Conservation (phyloP, 2,329 filamentous ascomycete genomes). For the Trichoderma gracile region DNA sequence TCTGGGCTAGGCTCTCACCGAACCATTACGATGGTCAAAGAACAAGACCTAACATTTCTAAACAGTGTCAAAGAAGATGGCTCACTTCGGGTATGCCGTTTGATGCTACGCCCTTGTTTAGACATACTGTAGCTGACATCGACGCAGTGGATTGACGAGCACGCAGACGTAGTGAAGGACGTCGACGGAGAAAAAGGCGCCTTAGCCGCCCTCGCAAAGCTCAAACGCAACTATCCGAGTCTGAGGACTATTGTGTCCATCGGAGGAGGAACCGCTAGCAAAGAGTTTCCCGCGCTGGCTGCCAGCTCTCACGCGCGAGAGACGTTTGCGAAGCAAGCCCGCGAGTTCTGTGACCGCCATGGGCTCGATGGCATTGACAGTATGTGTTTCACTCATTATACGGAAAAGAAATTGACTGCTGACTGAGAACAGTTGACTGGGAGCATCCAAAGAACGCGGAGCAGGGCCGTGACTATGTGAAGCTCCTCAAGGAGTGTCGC, state of each 20-base stretch:
- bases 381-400: constrained; percentile 34
- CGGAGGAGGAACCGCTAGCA: constrained; percentile 64
- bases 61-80: constrained; percentile 40
- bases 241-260: constrained; percentile 64
- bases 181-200: constrained; percentile 63
- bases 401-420: not conserved
- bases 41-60: not conserved
- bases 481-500: constrained; percentile 57
- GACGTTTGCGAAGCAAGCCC: constrained; percentile 56
- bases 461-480: constrained; percentile 59
- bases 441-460: constrained; percentile 59
- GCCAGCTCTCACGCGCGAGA: constrained; percentile 48
- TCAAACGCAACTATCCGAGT: constrained; percentile 58
- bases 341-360: constrained; percentile 56
- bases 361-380: constrained; percentile 65
- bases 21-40: not conserved
- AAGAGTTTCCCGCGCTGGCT: constrained; percentile 61
- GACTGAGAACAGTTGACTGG: constrained; percentile 59
- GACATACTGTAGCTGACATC: not conserved
- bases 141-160: constrained; percentile 56
- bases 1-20: not conserved
- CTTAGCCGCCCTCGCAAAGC: constrained; percentile 57
- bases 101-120: fast-evolving
- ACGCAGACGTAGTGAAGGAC: constrained; percentile 60
- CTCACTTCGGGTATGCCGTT: constrained; percentile 44